Base-by-base conservation (phyloP, 2,329 filamentous ascomycete genomes). In the Pyrenophora tritici-repentis region DNA sequence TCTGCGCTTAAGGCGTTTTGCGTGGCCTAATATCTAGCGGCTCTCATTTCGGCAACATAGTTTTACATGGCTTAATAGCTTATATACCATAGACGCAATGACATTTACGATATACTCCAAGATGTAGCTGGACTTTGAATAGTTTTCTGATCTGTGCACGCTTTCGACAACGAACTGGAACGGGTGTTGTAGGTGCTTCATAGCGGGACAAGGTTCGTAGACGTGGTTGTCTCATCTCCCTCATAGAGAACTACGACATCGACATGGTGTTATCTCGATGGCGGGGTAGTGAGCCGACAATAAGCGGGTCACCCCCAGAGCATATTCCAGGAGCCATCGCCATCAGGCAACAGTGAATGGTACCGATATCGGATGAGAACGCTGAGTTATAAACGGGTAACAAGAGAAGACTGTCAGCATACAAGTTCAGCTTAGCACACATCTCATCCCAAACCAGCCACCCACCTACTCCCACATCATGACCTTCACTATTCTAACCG, bases 401-500 rank as follows among this genome's bases (percentile, higher is more conserved):
- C 9, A 3, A 5, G 13, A n/a, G n/a, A n/a, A n/a, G n/a, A n/a
- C n/a, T n/a, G n/a, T n/a, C n/a, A n/a, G n/a, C n/a, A n/a, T n/a
- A n/a, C n/a, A n/a, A n/a, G n/a, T n/a, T n/a, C n/a, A 29, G 9
- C 10, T 29, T 4, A 12, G 13, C 26, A 12, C 26, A 4, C 26
- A 13, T 29, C 9, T 2, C 2, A 16, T 20, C 10, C 20, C 39
- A 36, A 29, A 1, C 22, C 42, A n/a, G 16, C 42, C 33, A 16
- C 36, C 26, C 4, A 9, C 1, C 7, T 13, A 29, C 9, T 4
- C 26, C 8, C 33, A 20, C 37, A 45, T 3, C 18, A 45, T 58
- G 50, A 37, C 49, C 2, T 61, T 62, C 36, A 55, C 56, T 8
- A 32, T 62, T 33, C 58, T 65, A 16, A 54, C 61, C 9, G 55